phyloP scores from a whole-genome alignment of 495 filamentous ascomycete genomes.

The Staphylotrichum longicolle region DNA sequence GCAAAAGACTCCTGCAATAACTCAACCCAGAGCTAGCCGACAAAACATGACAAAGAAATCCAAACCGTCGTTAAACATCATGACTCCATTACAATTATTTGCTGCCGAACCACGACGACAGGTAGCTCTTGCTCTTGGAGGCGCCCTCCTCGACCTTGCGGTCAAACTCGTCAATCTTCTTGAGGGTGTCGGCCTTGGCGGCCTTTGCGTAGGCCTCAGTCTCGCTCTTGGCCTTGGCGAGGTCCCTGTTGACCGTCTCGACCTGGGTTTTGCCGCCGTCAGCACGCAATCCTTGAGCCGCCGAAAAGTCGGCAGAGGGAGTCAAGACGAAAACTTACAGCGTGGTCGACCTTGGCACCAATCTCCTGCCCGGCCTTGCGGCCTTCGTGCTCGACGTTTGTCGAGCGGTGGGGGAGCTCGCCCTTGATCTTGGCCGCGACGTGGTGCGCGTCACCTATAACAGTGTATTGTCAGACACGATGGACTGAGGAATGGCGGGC shows the following conservation, averaged over 20 bases:
- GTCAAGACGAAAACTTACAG: slow-evolving; percentile 35
- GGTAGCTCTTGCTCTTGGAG: slow-evolving; percentile 70
- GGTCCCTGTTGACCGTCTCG: slow-evolving; percentile 58
- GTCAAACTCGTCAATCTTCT: slow-evolving; percentile 72
- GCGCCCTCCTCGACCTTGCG: slow-evolving; percentile 73
- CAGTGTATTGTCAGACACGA: slow-evolving; percentile 11
- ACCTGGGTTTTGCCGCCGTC: slow-evolving; percentile 46
- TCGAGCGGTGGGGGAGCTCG: slow-evolving; percentile 47
- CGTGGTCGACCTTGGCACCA: slow-evolving; percentile 47
- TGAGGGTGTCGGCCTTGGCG: slow-evolving; percentile 56
- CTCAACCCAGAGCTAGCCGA: not conserved
- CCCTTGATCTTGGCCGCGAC: slow-evolving; percentile 64
- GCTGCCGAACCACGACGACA: slow-evolving; percentile 80
- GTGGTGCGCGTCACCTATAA: slow-evolving; percentile 59
- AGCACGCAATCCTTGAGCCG: not conserved
- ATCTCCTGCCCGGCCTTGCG: slow-evolving; percentile 43
- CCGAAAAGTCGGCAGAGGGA: no score
- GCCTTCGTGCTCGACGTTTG: slow-evolving; percentile 42
- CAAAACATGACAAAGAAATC: not conserved
- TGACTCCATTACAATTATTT: slow-evolving; percentile 36
- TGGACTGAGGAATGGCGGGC: not conserved
- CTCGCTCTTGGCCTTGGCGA: slow-evolving; percentile 53
- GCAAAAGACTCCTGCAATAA: slow-evolving; percentile 1
- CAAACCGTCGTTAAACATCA: no score
- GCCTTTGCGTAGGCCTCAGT: slow-evolving; percentile 60